A percentile compares a stretch with the other conserved stretches of the same genome.
Evolutionary conservation across 2,329 filamentous ascomycete species (phyloP).

Genomic region (Pyrenophora seminiperda): DNA sequence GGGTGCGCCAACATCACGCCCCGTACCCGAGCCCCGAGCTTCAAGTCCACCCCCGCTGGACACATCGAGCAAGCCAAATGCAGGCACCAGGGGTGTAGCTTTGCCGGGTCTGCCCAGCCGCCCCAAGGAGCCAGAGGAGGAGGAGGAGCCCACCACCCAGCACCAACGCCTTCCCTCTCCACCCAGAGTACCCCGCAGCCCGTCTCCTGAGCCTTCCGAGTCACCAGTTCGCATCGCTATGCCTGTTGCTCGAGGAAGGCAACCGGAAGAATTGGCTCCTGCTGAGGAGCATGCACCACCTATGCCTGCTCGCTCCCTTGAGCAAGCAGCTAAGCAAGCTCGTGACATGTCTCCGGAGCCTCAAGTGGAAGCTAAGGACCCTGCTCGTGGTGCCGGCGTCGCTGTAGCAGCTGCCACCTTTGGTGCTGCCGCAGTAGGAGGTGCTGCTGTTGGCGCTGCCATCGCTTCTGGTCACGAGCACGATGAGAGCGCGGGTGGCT

Average conservation of each 20-base stretch:
- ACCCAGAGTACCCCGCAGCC: constrained; percentile 47
- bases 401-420: constrained; percentile 53
- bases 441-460: constrained; percentile 50
- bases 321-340: constrained; percentile 66
- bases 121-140: constrained; percentile 54
- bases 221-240: constrained; percentile 87
- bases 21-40: constrained; percentile 49
- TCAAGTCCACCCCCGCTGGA: constrained; percentile 68
- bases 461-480: constrained; percentile 46
- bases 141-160: constrained; percentile 60
- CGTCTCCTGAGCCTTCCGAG: constrained; percentile 59
- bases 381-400: constrained; percentile 60
- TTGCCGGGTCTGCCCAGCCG: constrained; percentile 76
- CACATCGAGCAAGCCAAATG: constrained; percentile 70
- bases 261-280: constrained; percentile 58
- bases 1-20: constrained; percentile 52
- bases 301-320: constrained; percentile 68
- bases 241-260: constrained; percentile 72
- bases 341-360: constrained; percentile 69
- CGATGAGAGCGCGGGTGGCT: constrained; percentile 29
- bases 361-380: constrained; percentile 60
- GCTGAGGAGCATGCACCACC: constrained; percentile 58
- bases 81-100: constrained; percentile 66
- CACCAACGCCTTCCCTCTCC: constrained; percentile 54
- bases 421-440: constrained; percentile 50